Evolutionary conservation across 176 grass and related monocot genomes (phyloP).

Genomic region (Secale cereale): DNA sequence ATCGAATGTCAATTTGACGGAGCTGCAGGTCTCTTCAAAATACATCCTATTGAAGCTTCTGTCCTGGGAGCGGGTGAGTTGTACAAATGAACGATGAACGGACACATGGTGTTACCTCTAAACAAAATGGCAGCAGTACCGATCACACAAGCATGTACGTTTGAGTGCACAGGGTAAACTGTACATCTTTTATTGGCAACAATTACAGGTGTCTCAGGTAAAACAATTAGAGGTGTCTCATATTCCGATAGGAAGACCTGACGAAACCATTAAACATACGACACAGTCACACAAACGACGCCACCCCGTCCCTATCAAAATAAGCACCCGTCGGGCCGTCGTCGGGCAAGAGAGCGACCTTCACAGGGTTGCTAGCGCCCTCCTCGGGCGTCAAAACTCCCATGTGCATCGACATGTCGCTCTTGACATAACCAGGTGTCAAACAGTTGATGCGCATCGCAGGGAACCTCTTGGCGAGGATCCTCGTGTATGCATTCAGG

Average conservation of each 20-base stretch:
- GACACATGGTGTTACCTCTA: no score
- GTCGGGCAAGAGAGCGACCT: conserved; percentile 59
- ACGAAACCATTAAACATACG: background rate
- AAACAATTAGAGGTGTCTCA: background rate
- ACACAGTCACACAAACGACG: conserved; percentile 41
- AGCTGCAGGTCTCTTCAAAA: no score
- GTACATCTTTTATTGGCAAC: background rate
- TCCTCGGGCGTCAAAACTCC: conserved; percentile 49
- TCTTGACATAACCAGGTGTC: conserved; percentile 68
- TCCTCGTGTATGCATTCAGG: conserved; percentile 57
- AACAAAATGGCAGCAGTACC: no score
- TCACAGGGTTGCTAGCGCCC: conserved; percentile 56
- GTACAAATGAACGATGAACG: no score
- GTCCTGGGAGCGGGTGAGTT: no score
- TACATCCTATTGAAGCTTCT: no score
- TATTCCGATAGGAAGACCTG: background rate
- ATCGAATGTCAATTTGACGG: no score
- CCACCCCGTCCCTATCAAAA: conserved; percentile 45
- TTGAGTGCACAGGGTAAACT: background rate
- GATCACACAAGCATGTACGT: no score
- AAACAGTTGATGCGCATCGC: conserved; percentile 45
- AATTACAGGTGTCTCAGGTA: background rate
- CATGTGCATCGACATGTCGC: conserved; percentile 48
- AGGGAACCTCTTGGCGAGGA: conserved; percentile 57
- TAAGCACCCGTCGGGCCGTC: conserved; percentile 56